Evolutionary conservation across 441 rosid genomes (phyloP).

Genomic region (Dalechampia spathulata): DNA sequence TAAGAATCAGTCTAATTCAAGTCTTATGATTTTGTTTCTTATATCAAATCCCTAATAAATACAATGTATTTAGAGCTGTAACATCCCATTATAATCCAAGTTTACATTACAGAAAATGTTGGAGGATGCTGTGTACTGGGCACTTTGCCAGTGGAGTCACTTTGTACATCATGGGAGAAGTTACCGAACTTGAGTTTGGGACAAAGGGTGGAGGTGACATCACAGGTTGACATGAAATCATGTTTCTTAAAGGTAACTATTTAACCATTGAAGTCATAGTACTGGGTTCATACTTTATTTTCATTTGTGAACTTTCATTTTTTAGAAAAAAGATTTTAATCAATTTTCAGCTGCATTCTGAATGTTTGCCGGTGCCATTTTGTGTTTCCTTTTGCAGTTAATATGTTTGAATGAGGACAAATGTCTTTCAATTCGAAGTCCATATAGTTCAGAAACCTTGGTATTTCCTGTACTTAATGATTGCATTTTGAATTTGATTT

Average conservation of each 20-base stretch:
- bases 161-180: constrained; percentile 64
- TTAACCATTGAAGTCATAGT: too few species aligned
- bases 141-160: constrained; percentile 64
- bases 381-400: constrained; percentile 42
- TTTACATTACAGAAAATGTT: constrained; percentile 53
- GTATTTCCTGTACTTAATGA: constrained; percentile 34
- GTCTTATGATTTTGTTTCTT: too few species aligned
- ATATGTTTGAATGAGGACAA: constrained; percentile 56
- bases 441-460: constrained; percentile 47
- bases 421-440: constrained; percentile 62
- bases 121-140: constrained; percentile 86
- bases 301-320: constrained; percentile 8
- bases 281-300: too few species aligned
- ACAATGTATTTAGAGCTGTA: too few species aligned
- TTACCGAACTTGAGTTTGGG: constrained; percentile 84
- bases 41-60: too few species aligned
- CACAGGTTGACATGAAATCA: constrained; percentile 62
- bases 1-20: too few species aligned
- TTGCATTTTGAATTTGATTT: constrained; percentile 12
- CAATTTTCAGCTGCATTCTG: constrained; percentile 6
- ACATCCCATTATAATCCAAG: not conserved
- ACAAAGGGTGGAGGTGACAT: constrained; percentile 64
- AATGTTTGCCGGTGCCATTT: constrained; percentile 3
- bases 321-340: not conserved
- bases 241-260: constrained; percentile 91